Conservation (phyloP, 768 basidiomycete genomes). For the Roridomyces roridus region DNA sequence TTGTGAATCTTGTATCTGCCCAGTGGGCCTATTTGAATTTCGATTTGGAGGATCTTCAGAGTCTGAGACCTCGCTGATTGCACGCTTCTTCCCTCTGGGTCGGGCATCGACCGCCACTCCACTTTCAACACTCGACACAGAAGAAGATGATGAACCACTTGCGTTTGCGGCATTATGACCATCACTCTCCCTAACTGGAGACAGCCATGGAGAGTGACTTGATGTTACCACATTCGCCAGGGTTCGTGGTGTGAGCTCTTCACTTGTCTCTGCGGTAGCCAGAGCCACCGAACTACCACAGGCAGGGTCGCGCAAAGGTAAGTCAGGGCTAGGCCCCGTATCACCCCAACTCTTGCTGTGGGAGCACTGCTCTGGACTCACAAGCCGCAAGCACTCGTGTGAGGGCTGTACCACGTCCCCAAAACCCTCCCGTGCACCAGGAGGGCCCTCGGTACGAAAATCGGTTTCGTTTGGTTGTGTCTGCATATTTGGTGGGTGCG, state of each 20-base stretch:
- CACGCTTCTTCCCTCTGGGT: too few relatives aligned
- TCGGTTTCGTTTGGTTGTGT: not conserved
- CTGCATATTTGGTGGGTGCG: not conserved
- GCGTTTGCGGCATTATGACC: not conserved
- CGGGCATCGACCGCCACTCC: too few relatives aligned
- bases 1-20: too few relatives aligned
- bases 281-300: not conserved
- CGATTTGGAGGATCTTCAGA: not conserved
- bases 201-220: not conserved
- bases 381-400: constrained; percentile 4
- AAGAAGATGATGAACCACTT: too few relatives aligned
- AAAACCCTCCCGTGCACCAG: constrained; percentile 7
- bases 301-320: not conserved
- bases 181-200: not conserved
- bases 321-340: constrained; percentile 6
- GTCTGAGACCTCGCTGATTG: too few relatives aligned
- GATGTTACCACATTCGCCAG: not conserved
- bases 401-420: constrained; percentile 5
- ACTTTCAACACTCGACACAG: too few relatives aligned
- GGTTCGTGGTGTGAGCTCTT: not conserved
- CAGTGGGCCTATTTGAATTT: not conserved
- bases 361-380: constrained; percentile 4
- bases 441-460: not conserved
- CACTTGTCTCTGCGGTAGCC: not conserved
- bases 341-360: constrained; percentile 7